Conservation (phyloP, 1,139 yeast species). For the Taiozyma sp. region DNA sequence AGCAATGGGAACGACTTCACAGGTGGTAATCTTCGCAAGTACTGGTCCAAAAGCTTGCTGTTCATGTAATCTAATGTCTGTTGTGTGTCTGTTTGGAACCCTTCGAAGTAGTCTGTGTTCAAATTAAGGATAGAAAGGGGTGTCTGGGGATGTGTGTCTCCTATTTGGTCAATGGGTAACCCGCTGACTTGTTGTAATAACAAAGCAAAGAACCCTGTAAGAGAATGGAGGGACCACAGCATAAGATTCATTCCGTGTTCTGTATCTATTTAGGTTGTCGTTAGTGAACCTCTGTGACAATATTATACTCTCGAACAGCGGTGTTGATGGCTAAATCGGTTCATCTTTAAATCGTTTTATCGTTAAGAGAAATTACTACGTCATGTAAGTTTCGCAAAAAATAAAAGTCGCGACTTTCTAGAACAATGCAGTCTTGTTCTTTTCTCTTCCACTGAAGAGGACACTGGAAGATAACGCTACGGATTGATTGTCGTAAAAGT, state of each 20-base stretch:
- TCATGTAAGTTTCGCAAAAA: not conserved
- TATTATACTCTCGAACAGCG: not conserved
- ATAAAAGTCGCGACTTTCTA: not conserved
- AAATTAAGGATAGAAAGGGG: not conserved
- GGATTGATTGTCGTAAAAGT: not conserved
- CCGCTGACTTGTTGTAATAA: not conserved
- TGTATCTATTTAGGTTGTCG: not conserved
- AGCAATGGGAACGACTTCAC: constrained; percentile 19
- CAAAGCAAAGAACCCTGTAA: not conserved
- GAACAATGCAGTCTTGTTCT: not conserved
- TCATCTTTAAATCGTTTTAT: no score
- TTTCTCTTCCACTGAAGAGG: no score
- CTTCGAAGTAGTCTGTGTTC: constrained; percentile 13
- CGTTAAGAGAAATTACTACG: not conserved
- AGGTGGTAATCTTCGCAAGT: constrained; percentile 19
- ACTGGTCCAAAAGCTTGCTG: constrained; percentile 1
- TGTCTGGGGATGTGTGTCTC: not conserved
- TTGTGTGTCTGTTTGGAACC: constrained; percentile 5
- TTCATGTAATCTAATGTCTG: constrained; percentile 7
- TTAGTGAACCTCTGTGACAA: not conserved
- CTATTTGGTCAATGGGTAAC: not conserved
- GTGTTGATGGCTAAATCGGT: not conserved
- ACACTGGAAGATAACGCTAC: not conserved
- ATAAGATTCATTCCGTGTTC: not conserved
- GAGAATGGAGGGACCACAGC: not conserved